Evolutionary conservation across 371 early-diverging fungal genomes (phyloP).

Genomic region (Thermomucor indicae-seudaticae): DNA sequence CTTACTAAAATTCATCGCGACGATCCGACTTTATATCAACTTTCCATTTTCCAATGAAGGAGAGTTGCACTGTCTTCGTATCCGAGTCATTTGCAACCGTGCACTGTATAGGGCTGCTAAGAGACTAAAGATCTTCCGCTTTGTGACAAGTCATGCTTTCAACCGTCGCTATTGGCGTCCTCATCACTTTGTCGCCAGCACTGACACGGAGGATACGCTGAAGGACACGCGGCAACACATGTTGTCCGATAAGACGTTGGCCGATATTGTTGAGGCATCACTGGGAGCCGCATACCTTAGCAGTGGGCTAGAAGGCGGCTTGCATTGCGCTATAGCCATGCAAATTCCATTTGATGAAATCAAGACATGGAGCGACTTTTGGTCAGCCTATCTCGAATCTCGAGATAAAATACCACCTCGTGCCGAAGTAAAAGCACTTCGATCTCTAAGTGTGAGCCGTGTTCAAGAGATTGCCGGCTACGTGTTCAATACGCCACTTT

Average conservation of each 20-base stretch:
- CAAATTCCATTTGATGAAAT: conserved; percentile 58
- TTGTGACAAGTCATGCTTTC: conserved; percentile 59
- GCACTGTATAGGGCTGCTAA: conserved; percentile 60
- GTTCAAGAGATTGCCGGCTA: conserved; percentile 65
- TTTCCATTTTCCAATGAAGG: conserved; percentile 82
- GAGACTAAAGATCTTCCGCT: conserved; percentile 52
- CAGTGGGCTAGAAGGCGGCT: conserved; percentile 60
- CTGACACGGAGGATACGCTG: conserved; percentile 31
- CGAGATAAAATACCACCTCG: conserved; percentile 25
- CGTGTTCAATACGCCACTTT: conserved; percentile 58
- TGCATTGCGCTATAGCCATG: conserved; percentile 53
- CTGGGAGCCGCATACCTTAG: conserved; percentile 76
- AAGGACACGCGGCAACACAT: conserved; percentile 30
- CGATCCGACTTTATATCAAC: conserved; percentile 73
- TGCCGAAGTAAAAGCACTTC: conserved; percentile 22
- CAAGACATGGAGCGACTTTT: conserved; percentile 48
- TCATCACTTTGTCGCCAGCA: conserved; percentile 33
- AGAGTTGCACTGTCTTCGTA: conserved; percentile 67
- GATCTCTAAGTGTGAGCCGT: conserved; percentile 16
- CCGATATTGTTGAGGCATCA: conserved; percentile 88
- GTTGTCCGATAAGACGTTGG: conserved; percentile 79
- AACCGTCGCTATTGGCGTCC: conserved; percentile 66
- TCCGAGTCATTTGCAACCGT: conserved; percentile 73
- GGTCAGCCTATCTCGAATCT: conserved; percentile 20
- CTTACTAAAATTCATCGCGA: conserved; percentile 83